phyloP scores from a whole-genome alignment of 148 eudicot species.

The Beta vulgaris region DNA sequence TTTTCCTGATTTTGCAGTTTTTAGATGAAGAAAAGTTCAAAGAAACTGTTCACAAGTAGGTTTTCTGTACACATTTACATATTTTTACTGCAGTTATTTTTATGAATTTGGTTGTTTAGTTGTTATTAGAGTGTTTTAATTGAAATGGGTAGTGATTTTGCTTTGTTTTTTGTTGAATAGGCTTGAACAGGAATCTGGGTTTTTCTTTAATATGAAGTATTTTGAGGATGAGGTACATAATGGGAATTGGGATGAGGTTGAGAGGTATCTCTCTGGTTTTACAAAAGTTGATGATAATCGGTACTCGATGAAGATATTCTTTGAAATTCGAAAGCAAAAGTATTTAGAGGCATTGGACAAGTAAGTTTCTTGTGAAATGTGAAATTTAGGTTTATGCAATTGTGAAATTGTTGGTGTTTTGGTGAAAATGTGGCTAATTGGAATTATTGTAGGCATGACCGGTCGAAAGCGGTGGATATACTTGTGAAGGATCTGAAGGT shows the following conservation, averaged over 20 bases:
- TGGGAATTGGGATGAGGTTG: slow-evolving; percentile 79
- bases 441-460: slow-evolving; percentile 52
- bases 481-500: slow-evolving; percentile 80
- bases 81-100: neutral
- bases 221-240: slow-evolving; percentile 65
- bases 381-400: neutral
- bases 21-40: slow-evolving; percentile 89
- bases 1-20: slow-evolving; percentile 80
- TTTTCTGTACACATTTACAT: slow-evolving; percentile 1
- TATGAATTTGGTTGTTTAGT: slow-evolving; percentile 4
- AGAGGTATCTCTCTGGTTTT: slow-evolving; percentile 70
- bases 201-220: slow-evolving; percentile 73
- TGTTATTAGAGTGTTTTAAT: slow-evolving; percentile 6
- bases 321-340: slow-evolving; percentile 78
- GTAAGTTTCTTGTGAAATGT: slow-evolving; percentile 34
- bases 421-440: slow-evolving; percentile 21
- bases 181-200: slow-evolving; percentile 80
- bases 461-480: slow-evolving; percentile 64
- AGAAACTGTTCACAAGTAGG: slow-evolving; percentile 86
- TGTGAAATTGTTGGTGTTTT: neutral
- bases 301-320: slow-evolving; percentile 72
- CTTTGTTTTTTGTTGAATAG: slow-evolving; percentile 31
- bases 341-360: slow-evolving; percentile 78
- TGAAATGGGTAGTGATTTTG: slow-evolving; percentile 16
- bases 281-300: slow-evolving; percentile 63